phyloP scores from a whole-genome alignment of 805 yeast species.

The Saccharomycopsis microspora region DNA sequence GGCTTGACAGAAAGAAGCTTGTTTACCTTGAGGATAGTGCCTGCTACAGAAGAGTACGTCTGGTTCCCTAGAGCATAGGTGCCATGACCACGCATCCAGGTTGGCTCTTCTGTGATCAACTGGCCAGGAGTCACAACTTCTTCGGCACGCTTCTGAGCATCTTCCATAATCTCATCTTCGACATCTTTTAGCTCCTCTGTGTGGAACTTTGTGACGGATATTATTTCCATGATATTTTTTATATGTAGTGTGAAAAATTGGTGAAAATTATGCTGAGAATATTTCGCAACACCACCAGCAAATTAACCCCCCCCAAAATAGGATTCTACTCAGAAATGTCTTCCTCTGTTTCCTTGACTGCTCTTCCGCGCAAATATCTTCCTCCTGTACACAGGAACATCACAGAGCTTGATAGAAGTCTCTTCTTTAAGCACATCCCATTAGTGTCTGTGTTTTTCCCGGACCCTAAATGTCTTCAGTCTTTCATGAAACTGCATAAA shows the following conservation, averaged over 20 bases:
- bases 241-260: neutral
- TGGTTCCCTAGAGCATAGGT: conserved; percentile 68
- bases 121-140: conserved; percentile 89
- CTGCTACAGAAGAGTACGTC: conserved; percentile 89
- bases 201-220: conserved; percentile 14
- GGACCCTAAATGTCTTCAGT: conserved; percentile 49
- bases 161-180: conserved; percentile 21
- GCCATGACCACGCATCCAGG: conserved; percentile 99
- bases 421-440: conserved; percentile 46
- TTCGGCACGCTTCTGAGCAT: conserved; percentile 6
- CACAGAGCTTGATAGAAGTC: conserved; percentile 52
- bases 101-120: conserved; percentile 85
- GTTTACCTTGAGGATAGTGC: conserved; percentile 77
- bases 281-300: neutral
- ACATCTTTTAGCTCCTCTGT: conserved; percentile 18
- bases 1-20: conserved; percentile 79
- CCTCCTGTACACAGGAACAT: conserved; percentile 67
- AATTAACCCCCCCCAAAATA: neutral
- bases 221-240: conserved; percentile 9
- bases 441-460: conserved; percentile 61
- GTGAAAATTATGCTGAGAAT: no score
- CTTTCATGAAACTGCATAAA: conserved; percentile 43
- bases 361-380: conserved; percentile 18
- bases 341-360: no score
- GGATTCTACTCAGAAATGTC: neutral